Percentiles rank a stretch among this genome's conserved stretches.
Conservation (phyloP, 495 filamentous ascomycete species). For the Lepidopterella palustris region DNA sequence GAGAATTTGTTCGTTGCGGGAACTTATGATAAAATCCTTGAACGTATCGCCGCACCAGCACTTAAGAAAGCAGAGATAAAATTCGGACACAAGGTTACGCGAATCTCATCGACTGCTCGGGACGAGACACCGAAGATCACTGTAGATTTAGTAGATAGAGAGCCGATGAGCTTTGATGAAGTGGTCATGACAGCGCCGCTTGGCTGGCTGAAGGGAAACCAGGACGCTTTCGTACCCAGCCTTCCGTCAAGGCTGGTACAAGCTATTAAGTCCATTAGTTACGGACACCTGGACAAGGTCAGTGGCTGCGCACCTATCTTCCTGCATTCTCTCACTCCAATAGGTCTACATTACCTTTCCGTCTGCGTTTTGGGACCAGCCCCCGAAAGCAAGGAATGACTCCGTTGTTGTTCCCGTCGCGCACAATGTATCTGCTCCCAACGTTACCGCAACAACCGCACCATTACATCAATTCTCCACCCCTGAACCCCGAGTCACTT, state of each 20-base stretch:
- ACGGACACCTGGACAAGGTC: conserved; percentile 83
- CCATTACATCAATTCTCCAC: conserved; percentile 29
- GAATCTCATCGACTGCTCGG: conserved; percentile 39
- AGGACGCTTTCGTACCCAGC: conserved; percentile 59
- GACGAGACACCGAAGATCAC: conserved; percentile 21
- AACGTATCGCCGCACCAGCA: conserved; percentile 58
- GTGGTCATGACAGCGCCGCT: conserved; percentile 79
- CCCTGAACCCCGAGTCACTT: neutral
- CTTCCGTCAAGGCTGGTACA: conserved; percentile 59
- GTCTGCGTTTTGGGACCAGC: conserved; percentile 54
- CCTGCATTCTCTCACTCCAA: conserved; percentile 10
- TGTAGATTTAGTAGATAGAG: conserved; percentile 50
- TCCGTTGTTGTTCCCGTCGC: neutral
- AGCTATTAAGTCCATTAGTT: conserved; percentile 74
- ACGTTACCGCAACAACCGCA: conserved; percentile 32
- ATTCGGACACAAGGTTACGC: conserved; percentile 51
- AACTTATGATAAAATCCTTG: conserved; percentile 73
- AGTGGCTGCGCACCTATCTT: conserved; percentile 4
- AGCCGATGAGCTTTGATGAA: conserved; percentile 63
- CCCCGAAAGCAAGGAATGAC: neutral
- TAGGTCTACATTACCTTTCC: conserved; percentile 83
- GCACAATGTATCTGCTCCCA: conserved; percentile 18
- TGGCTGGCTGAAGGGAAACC: conserved; percentile 80
- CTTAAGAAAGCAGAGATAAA: conserved; percentile 57
- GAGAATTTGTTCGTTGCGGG: conserved; percentile 85